Conservation (phyloP, 108 stramenopile species). For the Licmophora abbreviata region DNA sequence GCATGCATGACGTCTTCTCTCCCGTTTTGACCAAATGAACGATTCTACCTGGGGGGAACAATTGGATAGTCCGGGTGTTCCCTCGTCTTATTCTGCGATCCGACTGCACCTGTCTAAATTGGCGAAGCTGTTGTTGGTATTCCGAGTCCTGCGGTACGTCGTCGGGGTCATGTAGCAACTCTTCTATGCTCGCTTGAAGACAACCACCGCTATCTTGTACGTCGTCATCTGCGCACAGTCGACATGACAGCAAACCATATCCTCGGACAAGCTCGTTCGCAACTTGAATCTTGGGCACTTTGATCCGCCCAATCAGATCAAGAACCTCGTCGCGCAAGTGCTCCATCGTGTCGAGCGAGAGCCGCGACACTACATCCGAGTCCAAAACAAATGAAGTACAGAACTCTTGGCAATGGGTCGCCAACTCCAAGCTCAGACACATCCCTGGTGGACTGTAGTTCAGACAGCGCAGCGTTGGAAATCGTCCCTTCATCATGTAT, state of each 20-base stretch:
- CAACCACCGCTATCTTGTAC: slow-evolving; percentile 29
- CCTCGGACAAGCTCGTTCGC: neutral
- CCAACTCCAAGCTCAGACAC: slow-evolving; percentile 75
- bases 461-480: slow-evolving; percentile 63
- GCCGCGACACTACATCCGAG: slow-evolving; percentile 83
- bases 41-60: slow-evolving; percentile 80
- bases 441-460: slow-evolving; percentile 89
- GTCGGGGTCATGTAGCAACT: slow-evolving; percentile 40
- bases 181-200: slow-evolving; percentile 39
- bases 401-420: slow-evolving; percentile 52
- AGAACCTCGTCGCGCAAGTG: slow-evolving; percentile 76
- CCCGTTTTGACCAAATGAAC: slow-evolving; percentile 81
- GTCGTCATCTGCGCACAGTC: slow-evolving; percentile 27
- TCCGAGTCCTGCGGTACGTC: slow-evolving; percentile 38
- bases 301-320: slow-evolving; percentile 70
- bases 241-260: neutral
- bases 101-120: slow-evolving; percentile 55
- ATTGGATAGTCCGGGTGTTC: slow-evolving; percentile 20
- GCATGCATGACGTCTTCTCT: slow-evolving; percentile 39
- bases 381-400: slow-evolving; percentile 77
- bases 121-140: slow-evolving; percentile 59
- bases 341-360: slow-evolving; percentile 71
- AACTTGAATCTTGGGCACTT: slow-evolving; percentile 75
- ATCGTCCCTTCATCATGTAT: slow-evolving; percentile 70
- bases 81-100: slow-evolving; percentile 58